Base-by-base conservation (phyloP, 108 stramenopile genomes). In the Chaetoceros tenuissimus region DNA sequence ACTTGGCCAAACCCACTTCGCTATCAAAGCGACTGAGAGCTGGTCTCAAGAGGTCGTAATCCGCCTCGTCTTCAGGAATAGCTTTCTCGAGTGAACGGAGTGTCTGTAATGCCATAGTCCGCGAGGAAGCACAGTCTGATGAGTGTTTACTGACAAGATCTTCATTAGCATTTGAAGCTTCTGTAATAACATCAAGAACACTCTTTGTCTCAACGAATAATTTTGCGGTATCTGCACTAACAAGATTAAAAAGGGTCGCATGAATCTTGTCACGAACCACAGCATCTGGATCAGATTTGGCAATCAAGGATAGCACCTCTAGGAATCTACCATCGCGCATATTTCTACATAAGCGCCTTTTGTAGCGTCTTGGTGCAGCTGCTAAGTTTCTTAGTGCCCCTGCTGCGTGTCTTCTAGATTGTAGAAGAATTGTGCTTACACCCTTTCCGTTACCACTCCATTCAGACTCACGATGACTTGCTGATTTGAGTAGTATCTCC, bases 301-400 rank as follows among this genome's bases (percentile, higher is more conserved):
- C 73, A 3, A 62, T 68, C 51, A 77, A 72, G 0, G 73, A 60
- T 47, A 83, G 25, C 0, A 31, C 34, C 46, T 73, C 71, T n/a
- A 83, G 49, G 7, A 83, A n/a, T n/a, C 50, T 66, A 7, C 82
- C 82, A 49, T 72, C 25, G 28, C 44, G 31, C 24, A 67, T 55
- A n/a, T n/a, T n/a, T 24, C 50, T 27, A 34, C 74, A 76, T 1
- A 83, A 60, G 23, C 25, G 47, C 24, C 71, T 59, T 57, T 83
- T 83, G 53, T 60, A 48, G 3, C 64, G 65, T 34, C 72, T 51
- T 21, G 82, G 78, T 16, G 78, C 74, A 2, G 75, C 75, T 17
- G 77, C 75, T 23, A 83, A 44, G 57, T 79, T 79, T 10, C 82
- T 77, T n/a, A 83, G 54, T 0, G 73, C 66, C 17, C 69, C 69